Percentiles rank a stretch among this genome's conserved stretches.
Conservation (phyloP, 2,329 filamentous ascomycete genomes). For the Ceratocystis colombiana region DNA sequence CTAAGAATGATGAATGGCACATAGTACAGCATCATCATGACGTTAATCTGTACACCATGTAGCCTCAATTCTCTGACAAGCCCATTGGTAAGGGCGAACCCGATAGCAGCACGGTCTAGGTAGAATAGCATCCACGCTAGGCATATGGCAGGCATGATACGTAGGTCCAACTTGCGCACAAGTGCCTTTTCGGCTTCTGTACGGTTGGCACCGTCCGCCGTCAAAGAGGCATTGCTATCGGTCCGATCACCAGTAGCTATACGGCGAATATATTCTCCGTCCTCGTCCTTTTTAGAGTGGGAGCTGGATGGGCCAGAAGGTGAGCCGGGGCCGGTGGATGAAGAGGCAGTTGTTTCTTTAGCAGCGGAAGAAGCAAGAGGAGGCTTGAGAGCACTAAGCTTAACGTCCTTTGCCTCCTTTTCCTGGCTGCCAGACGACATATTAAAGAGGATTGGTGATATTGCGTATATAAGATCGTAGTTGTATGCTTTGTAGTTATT, state of each 20-base stretch:
- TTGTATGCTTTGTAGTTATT: background rate
- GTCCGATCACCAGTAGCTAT: constrained; percentile 5
- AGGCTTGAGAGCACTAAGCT: constrained; percentile 1
- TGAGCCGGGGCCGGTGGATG: background rate
- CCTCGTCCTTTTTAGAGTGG: constrained; percentile 19
- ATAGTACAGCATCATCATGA: constrained; percentile 28
- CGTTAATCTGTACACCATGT: constrained; percentile 49
- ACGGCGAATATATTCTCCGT: constrained; percentile 15
- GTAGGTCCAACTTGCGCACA: constrained; percentile 25
- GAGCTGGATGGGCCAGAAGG: constrained; percentile 15
- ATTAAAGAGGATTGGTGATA: background rate
- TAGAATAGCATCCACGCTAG: constrained; percentile 27
- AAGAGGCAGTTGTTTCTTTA: background rate
- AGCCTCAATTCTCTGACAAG: constrained; percentile 50
- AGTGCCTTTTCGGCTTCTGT: constrained; percentile 5
- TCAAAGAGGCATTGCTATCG: constrained; percentile 7
- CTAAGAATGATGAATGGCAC: constrained; percentile 28
- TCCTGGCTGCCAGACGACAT: constrained; percentile 7
- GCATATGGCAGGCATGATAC: constrained; percentile 25
- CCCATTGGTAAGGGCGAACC: constrained; percentile 39
- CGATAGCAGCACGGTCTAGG: constrained; percentile 31
- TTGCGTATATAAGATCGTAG: background rate
- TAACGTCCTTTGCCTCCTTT: constrained; percentile 1
- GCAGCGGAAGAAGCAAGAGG: background rate
- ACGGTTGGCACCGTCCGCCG: background rate